Conservation (phyloP, 2,329 filamentous ascomycete species). For the Trichoderma hamatum region DNA sequence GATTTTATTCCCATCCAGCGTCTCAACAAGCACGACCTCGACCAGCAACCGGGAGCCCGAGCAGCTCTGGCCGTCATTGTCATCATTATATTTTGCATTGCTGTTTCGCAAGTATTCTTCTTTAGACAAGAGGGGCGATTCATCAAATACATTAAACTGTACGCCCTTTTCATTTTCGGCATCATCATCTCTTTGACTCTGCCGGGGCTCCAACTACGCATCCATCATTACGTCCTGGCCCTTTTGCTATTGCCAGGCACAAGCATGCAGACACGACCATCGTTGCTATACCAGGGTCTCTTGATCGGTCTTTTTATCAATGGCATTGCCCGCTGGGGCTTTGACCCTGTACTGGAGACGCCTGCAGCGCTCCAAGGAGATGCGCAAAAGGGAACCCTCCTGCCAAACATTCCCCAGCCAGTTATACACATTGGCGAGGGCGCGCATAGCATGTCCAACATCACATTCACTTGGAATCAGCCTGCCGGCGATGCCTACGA, state of each 20-base stretch:
- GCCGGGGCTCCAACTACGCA: constrained; percentile 78
- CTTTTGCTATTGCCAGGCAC: constrained; percentile 87
- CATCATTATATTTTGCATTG: constrained; percentile 67
- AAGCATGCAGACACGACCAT: constrained; percentile 81
- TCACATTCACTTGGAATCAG: constrained; percentile 61
- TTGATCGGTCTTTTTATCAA: constrained; percentile 92
- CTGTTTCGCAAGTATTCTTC: constrained; percentile 77
- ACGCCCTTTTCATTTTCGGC: constrained; percentile 66
- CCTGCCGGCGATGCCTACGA: constrained; percentile 60
- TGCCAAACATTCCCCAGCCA: constrained; percentile 58
- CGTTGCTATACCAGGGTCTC: constrained; percentile 85
- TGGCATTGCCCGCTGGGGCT: constrained; percentile 91
- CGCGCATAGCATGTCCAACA: constrained; percentile 58
- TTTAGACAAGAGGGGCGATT: constrained; percentile 85
- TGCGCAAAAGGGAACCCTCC: constrained; percentile 61
- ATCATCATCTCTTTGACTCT: constrained; percentile 72
- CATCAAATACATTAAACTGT: constrained; percentile 75
- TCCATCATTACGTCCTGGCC: constrained; percentile 93
- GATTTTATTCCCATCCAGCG: constrained; percentile 91
- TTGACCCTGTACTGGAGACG: constrained; percentile 85
- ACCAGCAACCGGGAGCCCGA: constrained; percentile 85
- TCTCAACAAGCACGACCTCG: constrained; percentile 85
- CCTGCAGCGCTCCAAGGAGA: constrained; percentile 71
- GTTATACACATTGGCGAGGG: constrained; percentile 49
- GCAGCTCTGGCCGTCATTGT: constrained; percentile 80